phyloP scores from a whole-genome alignment of 305 asterid species.

The Solanum chacoense region DNA sequence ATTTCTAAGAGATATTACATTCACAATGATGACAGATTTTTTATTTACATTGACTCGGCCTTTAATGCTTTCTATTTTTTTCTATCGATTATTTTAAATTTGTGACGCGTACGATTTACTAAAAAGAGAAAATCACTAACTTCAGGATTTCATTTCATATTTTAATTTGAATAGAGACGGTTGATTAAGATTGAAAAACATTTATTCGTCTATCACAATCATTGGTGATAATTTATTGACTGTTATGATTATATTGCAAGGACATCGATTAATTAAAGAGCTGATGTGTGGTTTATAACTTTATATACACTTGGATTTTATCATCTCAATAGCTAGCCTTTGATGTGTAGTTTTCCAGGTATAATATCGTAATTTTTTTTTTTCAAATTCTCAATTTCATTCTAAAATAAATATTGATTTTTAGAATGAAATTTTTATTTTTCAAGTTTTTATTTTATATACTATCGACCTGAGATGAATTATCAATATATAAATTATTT shows the following conservation, averaged over 20 bases:
- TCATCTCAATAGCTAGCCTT: not conserved
- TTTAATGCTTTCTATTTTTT: not conserved
- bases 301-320: not conserved
- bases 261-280: not conserved
- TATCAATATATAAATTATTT: not conserved
- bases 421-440: not conserved
- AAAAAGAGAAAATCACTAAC: not conserved
- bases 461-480: not conserved
- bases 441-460: not conserved
- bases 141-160: not conserved
- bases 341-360: not conserved
- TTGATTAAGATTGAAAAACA: not conserved
- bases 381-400: not conserved
- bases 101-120: not conserved
- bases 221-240: fast-evolving
- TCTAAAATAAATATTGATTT: not conserved
- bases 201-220: not conserved
- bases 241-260: not conserved
- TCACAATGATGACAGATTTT: not conserved
- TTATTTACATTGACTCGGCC: not conserved
- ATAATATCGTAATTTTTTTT: too few relatives aligned
- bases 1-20: not conserved
- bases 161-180: not conserved
- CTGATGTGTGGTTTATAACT: not conserved
- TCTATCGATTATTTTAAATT: fast-evolving